Evolutionary conservation across 2,329 filamentous ascomycete genomes (phyloP).

Genomic region (Penicillium sp.): DNA sequence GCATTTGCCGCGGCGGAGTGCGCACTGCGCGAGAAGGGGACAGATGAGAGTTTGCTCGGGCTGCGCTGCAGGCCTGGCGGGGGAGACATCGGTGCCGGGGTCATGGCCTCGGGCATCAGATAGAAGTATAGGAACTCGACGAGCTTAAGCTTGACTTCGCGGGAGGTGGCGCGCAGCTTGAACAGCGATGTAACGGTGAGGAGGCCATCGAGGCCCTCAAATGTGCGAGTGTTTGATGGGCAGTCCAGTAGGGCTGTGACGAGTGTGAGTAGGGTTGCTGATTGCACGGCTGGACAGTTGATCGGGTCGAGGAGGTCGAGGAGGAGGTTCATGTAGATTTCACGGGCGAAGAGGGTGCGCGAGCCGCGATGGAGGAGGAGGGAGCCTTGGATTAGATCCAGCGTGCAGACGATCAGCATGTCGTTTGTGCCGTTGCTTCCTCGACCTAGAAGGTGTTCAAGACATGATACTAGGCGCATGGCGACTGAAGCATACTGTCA

Average conservation of each 20-base stretch:
- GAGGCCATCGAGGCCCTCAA: conserved; percentile 84
- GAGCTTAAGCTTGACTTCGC: conserved; percentile 89
- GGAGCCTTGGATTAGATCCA: conserved; percentile 81
- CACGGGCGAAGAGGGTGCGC: conserved; percentile 73
- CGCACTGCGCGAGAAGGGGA: conserved; percentile 45
- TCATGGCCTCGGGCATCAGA: conserved; percentile 77
- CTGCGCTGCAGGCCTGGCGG: conserved; percentile 53
- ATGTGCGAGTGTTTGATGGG: conserved; percentile 79
- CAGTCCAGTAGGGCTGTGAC: conserved; percentile 80
- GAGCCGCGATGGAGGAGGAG: conserved; percentile 84
- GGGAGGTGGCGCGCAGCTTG: conserved; percentile 73
- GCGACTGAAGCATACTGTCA: conserved; percentile 49
- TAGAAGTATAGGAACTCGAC: conserved; percentile 98
- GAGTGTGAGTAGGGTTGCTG: conserved; percentile 77
- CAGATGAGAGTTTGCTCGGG: conserved; percentile 57
- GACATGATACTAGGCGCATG: conserved; percentile 70
- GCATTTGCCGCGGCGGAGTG: conserved; percentile 20
- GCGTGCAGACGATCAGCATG: conserved; percentile 72
- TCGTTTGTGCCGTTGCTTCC: conserved; percentile 75
- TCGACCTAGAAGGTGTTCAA: conserved; percentile 78
- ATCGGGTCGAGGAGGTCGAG: conserved; percentile 87
- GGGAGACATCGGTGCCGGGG: conserved; percentile 34
- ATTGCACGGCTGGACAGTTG: conserved; percentile 87
- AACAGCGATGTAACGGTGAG: conserved; percentile 87
- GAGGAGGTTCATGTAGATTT: conserved; percentile 92